Percentiles rank a stretch among this genome's conserved stretches.
Conservation (phyloP, 2,329 filamentous ascomycete genomes). For the Scytalidium lignicola region DNA sequence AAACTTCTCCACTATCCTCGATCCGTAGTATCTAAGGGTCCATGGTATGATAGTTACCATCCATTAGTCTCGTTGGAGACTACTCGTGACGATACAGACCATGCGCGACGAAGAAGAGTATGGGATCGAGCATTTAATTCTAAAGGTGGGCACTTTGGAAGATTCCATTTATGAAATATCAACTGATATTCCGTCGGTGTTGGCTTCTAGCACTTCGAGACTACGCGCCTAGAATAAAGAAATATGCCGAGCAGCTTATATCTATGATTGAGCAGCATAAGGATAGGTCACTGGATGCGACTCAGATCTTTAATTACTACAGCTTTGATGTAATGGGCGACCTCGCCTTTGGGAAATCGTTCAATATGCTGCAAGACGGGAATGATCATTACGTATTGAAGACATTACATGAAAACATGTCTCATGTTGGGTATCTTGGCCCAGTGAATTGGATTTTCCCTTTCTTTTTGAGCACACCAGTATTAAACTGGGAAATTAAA, state of each 20-base stretch:
- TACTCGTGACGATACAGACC: slow-evolving; percentile 11
- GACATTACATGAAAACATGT: slow-evolving; percentile 9
- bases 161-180: neutral
- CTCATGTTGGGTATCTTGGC: slow-evolving; percentile 9
- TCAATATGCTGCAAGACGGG: slow-evolving; percentile 2
- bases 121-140: slow-evolving; percentile 21
- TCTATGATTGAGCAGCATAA: neutral
- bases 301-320: slow-evolving; percentile 11
- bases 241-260: slow-evolving; percentile 1
- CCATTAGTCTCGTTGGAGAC: slow-evolving; percentile 11
- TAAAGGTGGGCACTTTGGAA: slow-evolving; percentile 11
- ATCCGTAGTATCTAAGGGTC: slow-evolving; percentile 15
- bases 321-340: slow-evolving; percentile 24
- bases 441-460: slow-evolving; percentile 18
- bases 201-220: neutral
- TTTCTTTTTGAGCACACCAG: slow-evolving; percentile 13
- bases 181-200: too few species aligned
- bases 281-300: neutral
- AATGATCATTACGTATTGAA: slow-evolving; percentile 7
- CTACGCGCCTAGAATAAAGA: slow-evolving; percentile 1
- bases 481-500: slow-evolving; percentile 3
- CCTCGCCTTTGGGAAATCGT: slow-evolving; percentile 19
- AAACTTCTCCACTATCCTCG: slow-evolving; percentile 8
- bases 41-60: slow-evolving; percentile 17
- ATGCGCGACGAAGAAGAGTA: slow-evolving; percentile 16